phyloP scores from a whole-genome alignment of 2,329 filamentous ascomycete species.

The Fusarium buxicola region DNA sequence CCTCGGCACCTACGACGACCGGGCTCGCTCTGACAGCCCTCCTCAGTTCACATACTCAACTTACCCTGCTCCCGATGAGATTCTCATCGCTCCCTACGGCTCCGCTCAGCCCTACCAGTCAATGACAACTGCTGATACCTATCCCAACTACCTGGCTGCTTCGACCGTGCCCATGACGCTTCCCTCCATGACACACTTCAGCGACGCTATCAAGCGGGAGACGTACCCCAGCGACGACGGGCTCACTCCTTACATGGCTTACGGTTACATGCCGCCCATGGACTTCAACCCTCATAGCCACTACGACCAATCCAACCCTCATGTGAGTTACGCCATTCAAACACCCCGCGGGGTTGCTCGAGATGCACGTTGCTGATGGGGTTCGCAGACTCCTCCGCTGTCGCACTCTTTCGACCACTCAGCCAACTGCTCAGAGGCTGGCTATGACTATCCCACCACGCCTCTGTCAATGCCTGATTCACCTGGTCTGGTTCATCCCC shows the following conservation, averaged over 20 bases:
- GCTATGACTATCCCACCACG: slow-evolving; percentile 75
- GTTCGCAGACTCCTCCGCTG: slow-evolving; percentile 78
- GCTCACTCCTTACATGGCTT: slow-evolving; percentile 75
- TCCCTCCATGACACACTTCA: slow-evolving; percentile 73
- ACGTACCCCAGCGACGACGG: slow-evolving; percentile 66
- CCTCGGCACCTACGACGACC: slow-evolving; percentile 67
- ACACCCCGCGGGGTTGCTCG: slow-evolving; percentile 52
- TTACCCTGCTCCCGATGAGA: slow-evolving; percentile 75
- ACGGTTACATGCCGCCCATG: slow-evolving; percentile 72
- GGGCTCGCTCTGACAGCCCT: slow-evolving; percentile 77
- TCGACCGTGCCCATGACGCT: slow-evolving; percentile 69
- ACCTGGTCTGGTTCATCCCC: slow-evolving; percentile 61
- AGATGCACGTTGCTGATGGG: slow-evolving; percentile 62
- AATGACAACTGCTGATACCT: slow-evolving; percentile 63
- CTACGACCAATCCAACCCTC: slow-evolving; percentile 77
- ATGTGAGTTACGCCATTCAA: slow-evolving; percentile 73
- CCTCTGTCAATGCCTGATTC: slow-evolving; percentile 80
- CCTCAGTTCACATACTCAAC: slow-evolving; percentile 74
- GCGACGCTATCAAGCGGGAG: slow-evolving; percentile 76
- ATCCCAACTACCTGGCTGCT: slow-evolving; percentile 66
- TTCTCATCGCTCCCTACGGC: slow-evolving; percentile 70
- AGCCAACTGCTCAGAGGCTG: slow-evolving; percentile 69
- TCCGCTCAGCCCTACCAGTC: slow-evolving; percentile 64
- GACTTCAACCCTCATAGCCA: slow-evolving; percentile 70
- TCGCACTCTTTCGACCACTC: slow-evolving; percentile 80